Evolutionary conservation across 257 asterid species (phyloP), one percentile per base, ranked within the genome.

Genomic region (Solanum tacnaense): DNA sequence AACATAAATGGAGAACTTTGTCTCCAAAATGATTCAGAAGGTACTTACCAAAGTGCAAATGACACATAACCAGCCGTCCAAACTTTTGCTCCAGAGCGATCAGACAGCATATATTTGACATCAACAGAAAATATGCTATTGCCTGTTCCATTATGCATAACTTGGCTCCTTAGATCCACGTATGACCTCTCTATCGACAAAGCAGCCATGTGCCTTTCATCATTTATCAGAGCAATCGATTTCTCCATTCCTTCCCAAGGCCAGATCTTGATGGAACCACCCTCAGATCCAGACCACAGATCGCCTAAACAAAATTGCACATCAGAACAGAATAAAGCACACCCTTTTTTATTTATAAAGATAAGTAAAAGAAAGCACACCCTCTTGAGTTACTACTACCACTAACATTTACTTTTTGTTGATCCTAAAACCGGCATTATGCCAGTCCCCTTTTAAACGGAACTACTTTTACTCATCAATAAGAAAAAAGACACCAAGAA

Each of bases 191-290:
- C 99, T 88, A 94, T 91, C 73, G 87, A 83, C 87, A 96, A 91
- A 89, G 98, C 92, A 92, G 99, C 98, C 95, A 95, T 92, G 91
- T 95, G 97, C 78, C 96, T 93, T 90, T 95, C 99, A 84, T 96
- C 99, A 85, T 32, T 13, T 87, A 91, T 91, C 84, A 93, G 88
- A 81, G 96, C 81, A 88, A 96, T 93, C 23, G 98, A 91, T 88
- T 92, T 97, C 90, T 95, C 99, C 84, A 96, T 92, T 90, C 98
- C 95, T 93, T 97, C 99, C 98, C 99, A 97, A 25, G 98, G 95
- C 99, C 99, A 97, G 87, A 94, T 91, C 93, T 92, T 97, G 78
- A 97, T 83, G 68, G 94, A 91, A 89, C 99, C 99, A 85, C 95
- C 94, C 92, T 97, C 99, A 83, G 99, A 97, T 72, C 98, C 99